A percentile compares a stretch with the other conserved stretches of the same genome.
phyloP scores from a whole-genome alignment of 2,329 filamentous ascomycete species.

The Paraconiothyrium sp. region DNA sequence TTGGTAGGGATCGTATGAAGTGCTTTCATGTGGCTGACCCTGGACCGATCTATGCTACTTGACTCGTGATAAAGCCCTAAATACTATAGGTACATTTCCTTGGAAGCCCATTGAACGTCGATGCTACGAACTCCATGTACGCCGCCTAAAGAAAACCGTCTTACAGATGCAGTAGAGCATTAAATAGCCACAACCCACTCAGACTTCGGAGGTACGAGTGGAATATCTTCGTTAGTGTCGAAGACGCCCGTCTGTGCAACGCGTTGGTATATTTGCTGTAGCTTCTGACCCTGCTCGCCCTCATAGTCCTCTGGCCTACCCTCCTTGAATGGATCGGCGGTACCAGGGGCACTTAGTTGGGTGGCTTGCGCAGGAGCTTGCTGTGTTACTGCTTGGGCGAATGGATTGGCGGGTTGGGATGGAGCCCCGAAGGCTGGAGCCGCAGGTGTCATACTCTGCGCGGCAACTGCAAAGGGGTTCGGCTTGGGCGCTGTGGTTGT shows the following conservation, averaged over 20 bases:
- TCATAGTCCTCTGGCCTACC: slow-evolving; percentile 66
- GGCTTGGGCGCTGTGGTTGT: slow-evolving; percentile 19
- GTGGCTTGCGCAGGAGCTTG: slow-evolving; percentile 63
- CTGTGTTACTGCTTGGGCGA: slow-evolving; percentile 22
- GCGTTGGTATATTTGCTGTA: slow-evolving; percentile 70
- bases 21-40: background rate
- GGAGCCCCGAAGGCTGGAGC: slow-evolving; percentile 29
- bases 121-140: background rate
- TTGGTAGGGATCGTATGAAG: background rate
- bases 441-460: slow-evolving; percentile 22
- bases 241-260: slow-evolving; percentile 75
- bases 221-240: slow-evolving; percentile 74
- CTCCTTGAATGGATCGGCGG: slow-evolving; percentile 65
- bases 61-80: too few relatives aligned
- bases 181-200: slow-evolving; percentile 67
- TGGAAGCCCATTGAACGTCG: background rate
- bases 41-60: too few relatives aligned
- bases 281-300: slow-evolving; percentile 60
- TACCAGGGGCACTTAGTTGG: slow-evolving; percentile 49
- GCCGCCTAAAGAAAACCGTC: background rate
- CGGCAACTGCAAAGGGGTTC: slow-evolving; percentile 33
- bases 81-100: background rate
- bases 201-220: slow-evolving; percentile 77
- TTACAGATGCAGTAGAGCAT: background rate
- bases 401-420: slow-evolving; percentile 20